Base-by-base conservation (phyloP, 148 eudicot genomes). In the Amaranthus hypochondriacus region DNA sequence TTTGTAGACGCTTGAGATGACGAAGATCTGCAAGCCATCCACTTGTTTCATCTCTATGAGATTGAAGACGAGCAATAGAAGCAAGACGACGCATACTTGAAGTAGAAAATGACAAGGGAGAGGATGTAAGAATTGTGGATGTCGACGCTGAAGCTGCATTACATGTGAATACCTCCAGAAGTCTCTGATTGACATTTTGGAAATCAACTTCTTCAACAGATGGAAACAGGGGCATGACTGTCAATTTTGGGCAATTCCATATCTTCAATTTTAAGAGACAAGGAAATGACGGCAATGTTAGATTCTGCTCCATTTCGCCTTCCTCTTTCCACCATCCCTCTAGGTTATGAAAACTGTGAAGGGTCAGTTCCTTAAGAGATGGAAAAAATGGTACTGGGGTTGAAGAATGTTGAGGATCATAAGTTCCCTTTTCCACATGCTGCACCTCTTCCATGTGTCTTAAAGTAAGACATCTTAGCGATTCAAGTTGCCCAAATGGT, bases 231-330 rank as follows among this genome's bases (percentile, higher is more conserved):
- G 58, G 14, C 5, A 55, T 55, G 58, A 55, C 55, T 54, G 52
- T 49, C 44, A 73, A 50, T 39, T 73, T 62, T 9, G 76, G 76
- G 50, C 77, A 74, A 54, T 65, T 74, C 70, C 77, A 65, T 52
- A 74, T 64, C 70, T 14, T 64, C 57, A 74, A 52, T 55, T 53
- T 55, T 48, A 28, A 74, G 46, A 74, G 77, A 43, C 48, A 5
- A 12, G 62, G 70, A 44, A 74, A 63, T 51, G 18, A 51, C 65
- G 62, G 70, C 4, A 21, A 14, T 54, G 14, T 28, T n/a, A n/a
- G n/a, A n/a, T n/a, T n/a, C n/a, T n/a, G n/a, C n/a, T 57, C 6
- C 12, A 48, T 6, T 7, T 74, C 9, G 28, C 62, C 68, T 21
- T 13, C 57, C 53, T 73, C 75, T 62, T 55, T 39, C 70, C 50